Percentiles rank a stretch among this genome's conserved stretches.
Evolutionary conservation across 495 filamentous ascomycete genomes (phyloP).

Genomic region (Haplographium delicatum): DNA sequence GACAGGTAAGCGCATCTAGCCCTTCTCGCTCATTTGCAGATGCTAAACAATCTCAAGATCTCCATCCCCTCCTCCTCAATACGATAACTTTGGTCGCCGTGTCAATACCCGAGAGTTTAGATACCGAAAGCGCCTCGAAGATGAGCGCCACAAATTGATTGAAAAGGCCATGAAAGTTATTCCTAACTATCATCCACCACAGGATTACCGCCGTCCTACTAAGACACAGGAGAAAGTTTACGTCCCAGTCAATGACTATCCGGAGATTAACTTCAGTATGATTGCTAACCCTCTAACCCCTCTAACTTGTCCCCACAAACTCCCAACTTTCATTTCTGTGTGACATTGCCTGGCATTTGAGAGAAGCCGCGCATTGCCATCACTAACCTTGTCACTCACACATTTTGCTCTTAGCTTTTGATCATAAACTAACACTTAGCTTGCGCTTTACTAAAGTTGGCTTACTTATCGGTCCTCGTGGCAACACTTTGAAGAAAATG

Average conservation of each 20-base stretch:
- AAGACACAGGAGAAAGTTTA: constrained; percentile 99
- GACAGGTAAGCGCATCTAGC: constrained; percentile 66
- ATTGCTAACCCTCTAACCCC: constrained; percentile 97
- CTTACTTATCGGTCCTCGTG: constrained; percentile 99
- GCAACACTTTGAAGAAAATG: constrained; percentile 99
- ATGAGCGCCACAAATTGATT: constrained; percentile 95
- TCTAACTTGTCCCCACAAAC: constrained; percentile 50
- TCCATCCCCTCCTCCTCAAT: constrained; percentile 91
- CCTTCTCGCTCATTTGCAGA: not conserved
- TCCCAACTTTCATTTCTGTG: constrained; percentile 37
- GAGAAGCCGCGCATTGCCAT: constrained; percentile 39
- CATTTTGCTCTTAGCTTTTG: constrained; percentile 36
- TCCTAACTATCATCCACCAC: constrained; percentile 94
- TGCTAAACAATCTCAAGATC: constrained; percentile 54
- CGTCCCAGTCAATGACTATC: constrained; percentile 99
- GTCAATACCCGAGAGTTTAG: constrained; percentile 97
- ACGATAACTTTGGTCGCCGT: constrained; percentile 97
- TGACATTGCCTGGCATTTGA: constrained; percentile 37
- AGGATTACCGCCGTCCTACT: constrained; percentile 94
- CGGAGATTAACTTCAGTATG: constrained; percentile 99
- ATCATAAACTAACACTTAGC: constrained; percentile 82
- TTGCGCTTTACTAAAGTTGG: constrained; percentile 92
- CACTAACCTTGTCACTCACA: constrained; percentile 51
- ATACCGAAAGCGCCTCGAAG: constrained; percentile 94
- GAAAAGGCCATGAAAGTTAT: constrained; percentile 98